Conservation (phyloP, 495 filamentous ascomycete species). For the Aspergillus sclerotioniger region DNA sequence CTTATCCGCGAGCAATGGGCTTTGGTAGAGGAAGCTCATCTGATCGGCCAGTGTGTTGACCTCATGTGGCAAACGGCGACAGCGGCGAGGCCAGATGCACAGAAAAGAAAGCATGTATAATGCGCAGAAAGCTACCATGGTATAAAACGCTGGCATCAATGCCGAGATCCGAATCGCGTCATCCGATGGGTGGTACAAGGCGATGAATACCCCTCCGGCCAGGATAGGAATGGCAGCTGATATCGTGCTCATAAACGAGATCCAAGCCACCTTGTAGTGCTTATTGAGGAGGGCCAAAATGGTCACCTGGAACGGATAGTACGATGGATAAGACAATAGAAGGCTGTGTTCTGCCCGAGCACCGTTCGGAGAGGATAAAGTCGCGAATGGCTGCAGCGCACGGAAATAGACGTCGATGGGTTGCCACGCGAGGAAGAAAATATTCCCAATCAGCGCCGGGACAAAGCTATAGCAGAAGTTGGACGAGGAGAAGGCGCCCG, state of each 20-base stretch:
- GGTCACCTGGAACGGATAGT: slow-evolving; percentile 62
- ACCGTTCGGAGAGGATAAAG: slow-evolving; percentile 57
- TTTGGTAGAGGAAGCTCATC: slow-evolving; percentile 71
- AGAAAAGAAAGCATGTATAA: slow-evolving; percentile 66
- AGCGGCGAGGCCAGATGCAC: slow-evolving; percentile 53
- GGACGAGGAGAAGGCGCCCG: slow-evolving; percentile 71
- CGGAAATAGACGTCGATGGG: slow-evolving; percentile 73
- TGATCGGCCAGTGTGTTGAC: slow-evolving; percentile 70
- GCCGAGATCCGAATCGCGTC: slow-evolving; percentile 64
- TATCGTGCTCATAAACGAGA: slow-evolving; percentile 63
- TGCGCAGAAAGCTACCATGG: slow-evolving; percentile 62
- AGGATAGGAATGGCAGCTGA: slow-evolving; percentile 70
- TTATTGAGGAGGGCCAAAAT: slow-evolving; percentile 59
- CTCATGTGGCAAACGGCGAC: slow-evolving; percentile 65
- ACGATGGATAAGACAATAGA: slow-evolving; percentile 69
- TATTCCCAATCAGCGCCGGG: slow-evolving; percentile 69
- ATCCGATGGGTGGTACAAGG: slow-evolving; percentile 57
- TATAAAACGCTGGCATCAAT: slow-evolving; percentile 64
- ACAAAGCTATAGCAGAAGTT: slow-evolving; percentile 89
- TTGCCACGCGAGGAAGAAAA: slow-evolving; percentile 75
- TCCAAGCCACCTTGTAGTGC: slow-evolving; percentile 68
- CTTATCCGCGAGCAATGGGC: slow-evolving; percentile 64
- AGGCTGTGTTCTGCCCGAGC: slow-evolving; percentile 65
- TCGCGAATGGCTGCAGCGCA: slow-evolving; percentile 71
- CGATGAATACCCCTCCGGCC: slow-evolving; percentile 77